Evolutionary conservation across 345 rosid species (phyloP).

Genomic region (Mercurialis annua): DNA sequence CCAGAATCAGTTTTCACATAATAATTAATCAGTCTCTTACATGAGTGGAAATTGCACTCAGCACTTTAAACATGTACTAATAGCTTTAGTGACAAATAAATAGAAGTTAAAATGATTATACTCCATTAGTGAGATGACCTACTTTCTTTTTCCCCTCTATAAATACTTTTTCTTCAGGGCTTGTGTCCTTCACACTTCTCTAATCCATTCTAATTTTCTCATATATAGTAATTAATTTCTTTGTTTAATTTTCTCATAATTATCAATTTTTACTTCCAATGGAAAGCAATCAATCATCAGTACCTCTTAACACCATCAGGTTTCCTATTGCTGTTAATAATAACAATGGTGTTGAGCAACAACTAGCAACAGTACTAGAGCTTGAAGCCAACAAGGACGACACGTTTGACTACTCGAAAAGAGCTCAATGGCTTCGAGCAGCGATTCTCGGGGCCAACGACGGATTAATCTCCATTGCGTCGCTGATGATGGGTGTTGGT

Average conservation of each 20-base stretch:
- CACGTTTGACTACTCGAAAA: constrained; percentile 71
- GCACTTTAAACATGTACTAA: too few relatives aligned
- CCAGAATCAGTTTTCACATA: too few relatives aligned
- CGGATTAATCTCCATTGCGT: constrained; percentile 77
- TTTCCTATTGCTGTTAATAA: constrained; percentile 19
- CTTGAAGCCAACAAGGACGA: constrained; percentile 12
- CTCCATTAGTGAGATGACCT: constrained; percentile 42
- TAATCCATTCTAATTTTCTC: too few relatives aligned
- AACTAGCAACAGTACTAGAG: constrained; percentile 16
- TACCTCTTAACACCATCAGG: constrained; percentile 26
- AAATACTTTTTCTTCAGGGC: constrained; percentile 44
- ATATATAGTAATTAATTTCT: too few relatives aligned
- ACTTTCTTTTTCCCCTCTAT: too few relatives aligned
- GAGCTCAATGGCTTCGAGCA: constrained; percentile 93
- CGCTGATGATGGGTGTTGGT: constrained; percentile 89
- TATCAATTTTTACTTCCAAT: constrained; percentile 15
- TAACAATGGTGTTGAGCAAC: constrained; percentile 32
- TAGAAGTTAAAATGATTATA: too few relatives aligned
- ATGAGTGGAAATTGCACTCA: too few relatives aligned
- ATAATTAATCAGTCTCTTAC: too few relatives aligned
- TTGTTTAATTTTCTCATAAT: constrained; percentile 7
- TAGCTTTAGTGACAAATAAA: too few relatives aligned
- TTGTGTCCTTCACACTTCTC: constrained; percentile 68
- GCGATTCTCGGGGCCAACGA: constrained; percentile 95
- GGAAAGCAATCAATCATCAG: constrained; percentile 34